These are phyloP conservation scores for Tetraselmis chui DNA, from an alignment of 139 green algal species.

Conservation along the genomic window DNA sequence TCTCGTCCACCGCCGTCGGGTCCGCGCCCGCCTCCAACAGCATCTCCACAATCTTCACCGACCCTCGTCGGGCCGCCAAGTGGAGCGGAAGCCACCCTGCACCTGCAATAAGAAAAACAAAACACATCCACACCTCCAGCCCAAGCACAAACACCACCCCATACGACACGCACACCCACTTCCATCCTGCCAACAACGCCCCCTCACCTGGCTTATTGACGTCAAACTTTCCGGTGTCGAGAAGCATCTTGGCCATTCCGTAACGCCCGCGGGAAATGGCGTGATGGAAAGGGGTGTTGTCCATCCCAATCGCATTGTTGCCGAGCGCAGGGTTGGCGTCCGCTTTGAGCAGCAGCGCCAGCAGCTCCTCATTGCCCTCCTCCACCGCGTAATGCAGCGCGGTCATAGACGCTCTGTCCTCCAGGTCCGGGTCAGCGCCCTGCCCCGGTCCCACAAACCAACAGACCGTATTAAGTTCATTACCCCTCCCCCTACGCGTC, in stretches of 20 bases:
- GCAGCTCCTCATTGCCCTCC: not conserved
- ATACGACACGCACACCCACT: no score
- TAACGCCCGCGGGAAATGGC: not conserved
- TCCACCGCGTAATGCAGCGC: not conserved
- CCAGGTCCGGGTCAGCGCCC: not conserved
- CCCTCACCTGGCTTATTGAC: not conserved
- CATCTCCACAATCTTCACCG: not conserved
- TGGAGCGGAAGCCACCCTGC: not conserved
- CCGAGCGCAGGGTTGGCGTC: not conserved
- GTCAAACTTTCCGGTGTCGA: not conserved
- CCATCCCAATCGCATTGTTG: not conserved
- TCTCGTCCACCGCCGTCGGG: not conserved
- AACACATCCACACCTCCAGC: no score
- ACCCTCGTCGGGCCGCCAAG: not conserved
- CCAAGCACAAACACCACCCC: no score
- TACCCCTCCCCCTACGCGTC: no score
- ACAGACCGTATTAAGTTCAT: no score
- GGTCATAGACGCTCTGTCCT: not conserved
- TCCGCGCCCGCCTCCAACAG: not conserved
- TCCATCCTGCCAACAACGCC: no score
- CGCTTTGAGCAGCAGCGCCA: not conserved
- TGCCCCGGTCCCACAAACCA: not conserved
- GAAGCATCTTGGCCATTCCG: not conserved
- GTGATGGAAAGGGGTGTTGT: not conserved
- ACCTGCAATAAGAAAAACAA: no score